phyloP scores from a whole-genome alignment of 148 eudicot genomes.

The Gaultheria prostrata region DNA sequence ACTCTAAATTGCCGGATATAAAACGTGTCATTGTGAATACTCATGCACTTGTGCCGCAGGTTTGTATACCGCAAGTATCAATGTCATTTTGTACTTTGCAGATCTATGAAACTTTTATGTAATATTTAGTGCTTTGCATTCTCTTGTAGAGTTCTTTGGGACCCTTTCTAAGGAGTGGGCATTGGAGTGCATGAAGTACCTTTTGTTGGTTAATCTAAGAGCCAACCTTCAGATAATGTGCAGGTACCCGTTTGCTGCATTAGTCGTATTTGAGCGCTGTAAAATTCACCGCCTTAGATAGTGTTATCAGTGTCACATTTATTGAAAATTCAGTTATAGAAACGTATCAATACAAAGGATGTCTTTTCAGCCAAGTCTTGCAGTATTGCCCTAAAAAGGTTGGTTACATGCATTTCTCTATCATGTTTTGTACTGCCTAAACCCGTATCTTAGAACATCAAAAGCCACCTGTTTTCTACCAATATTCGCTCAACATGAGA shows the following conservation, averaged over 20 bases:
- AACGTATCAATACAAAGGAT: not conserved
- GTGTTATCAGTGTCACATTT: too few species aligned
- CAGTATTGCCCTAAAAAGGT: not conserved
- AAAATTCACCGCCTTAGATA: too few species aligned
- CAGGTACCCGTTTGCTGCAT: slow-evolving; percentile 48
- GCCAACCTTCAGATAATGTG: slow-evolving; percentile 97
- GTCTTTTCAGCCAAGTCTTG: not conserved
- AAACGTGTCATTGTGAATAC: slow-evolving; percentile 97
- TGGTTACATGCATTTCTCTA: not conserved
- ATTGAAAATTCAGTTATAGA: not conserved
- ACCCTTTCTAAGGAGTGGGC: slow-evolving; percentile 97
- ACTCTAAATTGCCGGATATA: slow-evolving; percentile 76
- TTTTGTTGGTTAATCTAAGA: slow-evolving; percentile 79
- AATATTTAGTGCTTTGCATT: slow-evolving; percentile 36
- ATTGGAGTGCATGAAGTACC: slow-evolving; percentile 97
- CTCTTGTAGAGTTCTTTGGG: slow-evolving; percentile 96
- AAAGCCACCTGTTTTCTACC: not conserved
- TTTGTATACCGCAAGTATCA: slow-evolving; percentile 18
- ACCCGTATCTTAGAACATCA: too few species aligned
- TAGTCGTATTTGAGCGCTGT: slow-evolving; percentile 1
- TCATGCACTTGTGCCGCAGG: slow-evolving; percentile 99
- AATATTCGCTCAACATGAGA: not conserved
- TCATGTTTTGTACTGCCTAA: too few species aligned
- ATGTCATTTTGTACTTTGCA: not conserved
- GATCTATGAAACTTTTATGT: slow-evolving; percentile 7